phyloP scores from a whole-genome alignment of 2,329 filamentous ascomycete genomes.

The Cladosporium sp. region DNA sequence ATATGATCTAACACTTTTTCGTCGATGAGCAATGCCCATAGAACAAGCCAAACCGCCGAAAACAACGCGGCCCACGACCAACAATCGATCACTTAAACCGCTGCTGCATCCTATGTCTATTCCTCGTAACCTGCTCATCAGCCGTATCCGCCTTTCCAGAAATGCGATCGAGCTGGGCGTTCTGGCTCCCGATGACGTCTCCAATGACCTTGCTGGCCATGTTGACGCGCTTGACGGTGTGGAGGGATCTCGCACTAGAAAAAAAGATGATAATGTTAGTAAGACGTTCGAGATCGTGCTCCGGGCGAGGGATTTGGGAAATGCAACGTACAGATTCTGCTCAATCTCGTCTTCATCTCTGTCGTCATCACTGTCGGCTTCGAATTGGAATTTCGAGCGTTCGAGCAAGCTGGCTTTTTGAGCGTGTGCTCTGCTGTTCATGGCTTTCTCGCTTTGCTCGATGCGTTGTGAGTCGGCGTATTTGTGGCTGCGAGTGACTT shows the following conservation, averaged over 20 bases:
- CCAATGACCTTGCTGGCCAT: slow-evolving; percentile 68
- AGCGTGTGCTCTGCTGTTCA: slow-evolving; percentile 40
- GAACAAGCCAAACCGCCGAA: too few relatives aligned
- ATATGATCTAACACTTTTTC: too few relatives aligned
- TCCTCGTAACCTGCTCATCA: slow-evolving; percentile 75
- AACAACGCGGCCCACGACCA: too few relatives aligned
- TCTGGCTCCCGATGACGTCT: slow-evolving; percentile 70
- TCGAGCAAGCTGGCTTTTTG: slow-evolving; percentile 36
- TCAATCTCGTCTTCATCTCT: slow-evolving; percentile 51
- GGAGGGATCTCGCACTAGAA: slow-evolving; percentile 49
- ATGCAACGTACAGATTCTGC: slow-evolving; percentile 33
- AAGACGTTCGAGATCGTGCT: too few relatives aligned
- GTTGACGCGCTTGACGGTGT: slow-evolving; percentile 66
- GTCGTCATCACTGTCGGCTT: slow-evolving; percentile 67
- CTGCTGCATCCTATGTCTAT: slow-evolving; percentile 37
- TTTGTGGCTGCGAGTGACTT: slow-evolving; percentile 53
- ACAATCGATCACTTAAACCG: background rate
- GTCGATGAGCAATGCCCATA: too few relatives aligned
- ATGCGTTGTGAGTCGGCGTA: slow-evolving; percentile 53
- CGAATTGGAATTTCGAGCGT: slow-evolving; percentile 70
- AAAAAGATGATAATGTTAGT: slow-evolving; percentile 22
- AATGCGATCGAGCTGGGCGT: slow-evolving; percentile 71
- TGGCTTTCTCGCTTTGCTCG: slow-evolving; percentile 52
- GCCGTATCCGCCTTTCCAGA: slow-evolving; percentile 67
- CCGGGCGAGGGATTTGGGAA: background rate